Evolutionary conservation across 1,284 basidiomycete species (phyloP).

Genomic region (Malassezia nana): DNA sequence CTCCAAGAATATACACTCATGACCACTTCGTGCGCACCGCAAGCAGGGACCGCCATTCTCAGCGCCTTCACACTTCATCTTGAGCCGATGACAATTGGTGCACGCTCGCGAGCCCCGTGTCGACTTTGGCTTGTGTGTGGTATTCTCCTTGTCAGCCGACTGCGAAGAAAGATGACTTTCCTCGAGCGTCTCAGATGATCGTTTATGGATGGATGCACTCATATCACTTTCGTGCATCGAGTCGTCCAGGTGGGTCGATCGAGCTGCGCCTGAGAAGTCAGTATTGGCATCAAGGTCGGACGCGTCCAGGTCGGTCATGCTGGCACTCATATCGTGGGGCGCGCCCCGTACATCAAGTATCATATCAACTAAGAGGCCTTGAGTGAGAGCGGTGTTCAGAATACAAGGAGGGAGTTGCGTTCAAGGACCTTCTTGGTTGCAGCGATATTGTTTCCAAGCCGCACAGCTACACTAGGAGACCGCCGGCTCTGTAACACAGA

Average conservation of each 20-base stretch:
- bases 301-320: background rate
- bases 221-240: background rate
- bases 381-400: background rate
- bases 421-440: background rate
- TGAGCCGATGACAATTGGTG: conserved; percentile 84
- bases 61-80: conserved; percentile 95
- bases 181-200: background rate
- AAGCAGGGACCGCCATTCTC: conserved; percentile 86
- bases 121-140: conserved; percentile 33
- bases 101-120: conserved; percentile 60
- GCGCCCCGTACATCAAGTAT: background rate
- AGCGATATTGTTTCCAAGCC: too few species aligned
- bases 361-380: background rate
- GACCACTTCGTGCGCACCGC: conserved; percentile 45
- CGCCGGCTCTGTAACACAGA: background rate
- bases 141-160: background rate
- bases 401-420: too few species aligned
- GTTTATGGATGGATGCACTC: background rate
- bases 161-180: background rate
- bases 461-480: background rate
- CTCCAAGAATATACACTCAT: conserved; percentile 46
- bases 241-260: background rate
- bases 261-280: background rate
- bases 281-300: background rate
- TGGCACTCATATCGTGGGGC: background rate